phyloP scores from a whole-genome alignment of 345 rosid genomes.

The Eucalyptus pumila region DNA sequence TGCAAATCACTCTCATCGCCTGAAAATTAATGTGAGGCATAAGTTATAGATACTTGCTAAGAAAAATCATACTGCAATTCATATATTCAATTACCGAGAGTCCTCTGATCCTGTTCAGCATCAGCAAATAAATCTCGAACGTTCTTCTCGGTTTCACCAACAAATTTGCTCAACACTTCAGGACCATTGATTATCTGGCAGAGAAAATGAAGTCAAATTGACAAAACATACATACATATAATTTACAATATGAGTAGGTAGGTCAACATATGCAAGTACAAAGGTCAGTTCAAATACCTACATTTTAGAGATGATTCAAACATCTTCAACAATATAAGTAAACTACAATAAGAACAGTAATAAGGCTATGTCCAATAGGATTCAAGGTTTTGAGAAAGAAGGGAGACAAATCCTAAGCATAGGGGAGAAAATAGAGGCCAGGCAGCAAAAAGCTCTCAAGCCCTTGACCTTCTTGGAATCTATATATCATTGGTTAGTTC shows the following conservation, averaged over 20 bases:
- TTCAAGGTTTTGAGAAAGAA: background rate
- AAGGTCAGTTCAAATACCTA: background rate
- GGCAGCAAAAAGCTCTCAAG: background rate
- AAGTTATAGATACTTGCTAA: background rate
- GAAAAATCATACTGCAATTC: background rate
- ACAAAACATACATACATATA: background rate
- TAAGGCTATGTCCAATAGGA: background rate
- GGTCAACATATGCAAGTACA: background rate
- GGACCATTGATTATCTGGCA: conserved; percentile 90
- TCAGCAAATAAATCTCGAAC: conserved; percentile 94
- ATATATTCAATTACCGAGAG: conserved; percentile 40
- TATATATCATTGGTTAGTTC: background rate
- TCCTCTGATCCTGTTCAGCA: conserved; percentile 93
- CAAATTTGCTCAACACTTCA: conserved; percentile 95
- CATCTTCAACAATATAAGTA: background rate
- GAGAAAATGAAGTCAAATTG: background rate
- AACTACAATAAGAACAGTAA: background rate
- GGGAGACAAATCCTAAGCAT: background rate
- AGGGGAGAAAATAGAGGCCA: background rate
- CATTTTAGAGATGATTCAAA: background rate
- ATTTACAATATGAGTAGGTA: background rate
- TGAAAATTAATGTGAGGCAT: conserved; percentile 15
- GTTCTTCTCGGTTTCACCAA: conserved; percentile 97
- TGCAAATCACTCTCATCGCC: conserved; percentile 96
- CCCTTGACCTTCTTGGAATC: background rate